phyloP scores from a whole-genome alignment of 73 alveolate genomes.

The Uronychia setigera region DNA sequence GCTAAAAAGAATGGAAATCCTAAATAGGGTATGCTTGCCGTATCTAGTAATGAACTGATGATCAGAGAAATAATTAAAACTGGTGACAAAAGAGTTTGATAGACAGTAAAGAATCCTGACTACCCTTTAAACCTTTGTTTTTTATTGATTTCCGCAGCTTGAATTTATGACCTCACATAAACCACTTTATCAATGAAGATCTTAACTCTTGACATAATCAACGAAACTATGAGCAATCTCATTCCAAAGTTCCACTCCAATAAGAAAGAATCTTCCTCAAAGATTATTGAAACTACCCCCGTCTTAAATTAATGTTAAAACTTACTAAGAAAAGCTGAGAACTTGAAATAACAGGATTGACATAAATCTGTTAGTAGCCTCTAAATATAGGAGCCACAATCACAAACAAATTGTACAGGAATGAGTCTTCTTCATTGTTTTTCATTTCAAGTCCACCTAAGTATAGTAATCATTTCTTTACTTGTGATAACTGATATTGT shows the following conservation, averaged over 20 bases:
- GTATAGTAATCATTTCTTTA: too few relatives aligned
- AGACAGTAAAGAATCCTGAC: not conserved
- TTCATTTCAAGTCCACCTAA: too few relatives aligned
- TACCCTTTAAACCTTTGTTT: not conserved
- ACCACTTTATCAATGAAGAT: not conserved
- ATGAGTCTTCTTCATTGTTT: too few relatives aligned
- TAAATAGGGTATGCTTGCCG: constrained; percentile 34
- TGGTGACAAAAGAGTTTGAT: not conserved
- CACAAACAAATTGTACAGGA: too few relatives aligned
- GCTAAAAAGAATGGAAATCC: constrained; percentile 44
- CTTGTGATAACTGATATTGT: too few relatives aligned
- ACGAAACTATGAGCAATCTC: not conserved
- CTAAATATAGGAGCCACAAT: too few relatives aligned
- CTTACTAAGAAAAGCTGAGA: too few relatives aligned
- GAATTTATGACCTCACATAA: not conserved
- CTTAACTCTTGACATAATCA: not conserved
- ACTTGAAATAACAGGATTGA: too few relatives aligned
- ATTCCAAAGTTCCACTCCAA: not conserved
- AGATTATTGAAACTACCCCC: too few relatives aligned
- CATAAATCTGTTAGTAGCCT: too few relatives aligned
- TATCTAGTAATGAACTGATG: constrained; percentile 15
- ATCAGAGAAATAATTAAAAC: not conserved
- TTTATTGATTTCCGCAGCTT: not conserved
- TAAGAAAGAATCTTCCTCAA: too few relatives aligned
- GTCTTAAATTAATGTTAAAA: too few relatives aligned